phyloP scores from a whole-genome alignment of 768 basidiomycete species.

The Lentinula boryana region DNA sequence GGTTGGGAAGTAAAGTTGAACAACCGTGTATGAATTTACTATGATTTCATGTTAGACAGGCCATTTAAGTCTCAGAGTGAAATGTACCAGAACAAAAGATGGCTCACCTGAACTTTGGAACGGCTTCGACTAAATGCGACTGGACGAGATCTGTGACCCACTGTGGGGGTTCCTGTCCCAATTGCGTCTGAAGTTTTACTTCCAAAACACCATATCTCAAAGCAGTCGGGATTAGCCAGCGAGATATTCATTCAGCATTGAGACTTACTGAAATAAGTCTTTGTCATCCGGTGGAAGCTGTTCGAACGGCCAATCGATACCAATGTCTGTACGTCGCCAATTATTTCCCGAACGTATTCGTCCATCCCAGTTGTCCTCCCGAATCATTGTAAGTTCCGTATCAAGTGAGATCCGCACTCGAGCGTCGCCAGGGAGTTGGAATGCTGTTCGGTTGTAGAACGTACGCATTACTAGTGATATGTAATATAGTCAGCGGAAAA shows the following conservation, averaged over 20 bases:
- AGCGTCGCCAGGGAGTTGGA: slow-evolving; percentile 98
- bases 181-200: slow-evolving; percentile 95
- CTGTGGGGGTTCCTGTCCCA: slow-evolving; percentile 90
- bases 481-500: neutral
- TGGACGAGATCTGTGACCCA: slow-evolving; percentile 98
- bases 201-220: slow-evolving; percentile 86
- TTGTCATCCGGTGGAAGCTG: slow-evolving; percentile 72
- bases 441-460: slow-evolving; percentile 98
- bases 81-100: too few species aligned
- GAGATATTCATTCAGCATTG: neutral
- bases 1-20: slow-evolving; percentile 83
- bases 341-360: slow-evolving; percentile 70
- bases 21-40: slow-evolving; percentile 98
- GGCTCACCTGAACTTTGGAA: slow-evolving; percentile 89
- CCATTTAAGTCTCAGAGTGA: too few species aligned
- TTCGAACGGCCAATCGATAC: slow-evolving; percentile 87
- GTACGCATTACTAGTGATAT: slow-evolving; percentile 75
- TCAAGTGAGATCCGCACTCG: slow-evolving; percentile 97
- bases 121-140: slow-evolving; percentile 93
- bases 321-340: slow-evolving; percentile 93
- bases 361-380: slow-evolving; percentile 98
- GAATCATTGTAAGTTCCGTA: slow-evolving; percentile 88
- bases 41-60: neutral
- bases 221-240: neutral
- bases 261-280: slow-evolving; percentile 79